These are phyloP conservation scores for Mimosa bimucronata DNA, from an alignment of 306 rosid genomes.

Conservation along the genomic window DNA sequence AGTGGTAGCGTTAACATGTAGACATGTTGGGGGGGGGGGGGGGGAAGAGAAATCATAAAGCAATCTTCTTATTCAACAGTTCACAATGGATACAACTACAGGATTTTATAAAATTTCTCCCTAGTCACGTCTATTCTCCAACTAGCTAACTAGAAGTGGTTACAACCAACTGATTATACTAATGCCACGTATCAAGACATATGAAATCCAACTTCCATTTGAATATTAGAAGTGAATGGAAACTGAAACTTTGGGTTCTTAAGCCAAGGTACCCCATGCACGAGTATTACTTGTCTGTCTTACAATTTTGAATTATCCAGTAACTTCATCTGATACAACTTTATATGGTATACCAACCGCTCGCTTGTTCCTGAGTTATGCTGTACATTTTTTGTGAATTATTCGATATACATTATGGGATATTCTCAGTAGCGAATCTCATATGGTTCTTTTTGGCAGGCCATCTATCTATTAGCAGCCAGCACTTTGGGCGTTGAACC, in stretches of 20 bases:
- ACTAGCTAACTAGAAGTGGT: no score
- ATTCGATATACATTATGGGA: constrained; percentile 18
- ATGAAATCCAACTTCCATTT: constrained; percentile 23
- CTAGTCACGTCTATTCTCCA: no score
- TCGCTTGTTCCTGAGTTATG: neutral
- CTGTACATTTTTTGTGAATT: constrained; percentile 1
- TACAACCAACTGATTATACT: no score
- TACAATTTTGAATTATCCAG: constrained; percentile 23
- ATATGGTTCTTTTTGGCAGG: constrained; percentile 62
- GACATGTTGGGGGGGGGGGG: no score
- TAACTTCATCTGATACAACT: neutral
- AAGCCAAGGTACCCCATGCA: neutral
- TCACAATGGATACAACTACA: no score
- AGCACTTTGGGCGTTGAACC: constrained; percentile 84
- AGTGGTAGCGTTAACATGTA: neutral
- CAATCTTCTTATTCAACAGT: no score
- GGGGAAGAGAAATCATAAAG: no score
- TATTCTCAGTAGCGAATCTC: constrained; percentile 34
- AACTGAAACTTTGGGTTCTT: constrained; percentile 23
- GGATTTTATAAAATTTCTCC: no score
- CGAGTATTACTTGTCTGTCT: neutral
- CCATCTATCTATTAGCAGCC: constrained; percentile 87
- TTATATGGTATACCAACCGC: neutral
- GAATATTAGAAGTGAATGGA: neutral
- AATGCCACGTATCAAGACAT: no score